Evolutionary conservation across 192 early-diverging fungal genomes (phyloP).

Genomic region (Rhizophagus clarus): DNA sequence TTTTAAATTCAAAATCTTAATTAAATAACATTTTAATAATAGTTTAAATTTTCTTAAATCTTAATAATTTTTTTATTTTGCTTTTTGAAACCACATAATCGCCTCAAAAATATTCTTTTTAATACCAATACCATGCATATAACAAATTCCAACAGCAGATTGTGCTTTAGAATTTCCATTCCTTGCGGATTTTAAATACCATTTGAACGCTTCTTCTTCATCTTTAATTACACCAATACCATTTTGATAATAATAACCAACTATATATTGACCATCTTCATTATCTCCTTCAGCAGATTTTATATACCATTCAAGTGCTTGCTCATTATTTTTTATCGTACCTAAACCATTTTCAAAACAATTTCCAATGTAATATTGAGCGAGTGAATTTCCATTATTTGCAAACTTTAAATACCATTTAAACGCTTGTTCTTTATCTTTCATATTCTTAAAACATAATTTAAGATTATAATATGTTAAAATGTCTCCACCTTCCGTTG

Average conservation of each 20-base stretch:
- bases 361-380: constrained; percentile 81
- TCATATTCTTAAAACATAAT: background rate
- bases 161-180: constrained; percentile 58
- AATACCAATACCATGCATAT: constrained; percentile 60
- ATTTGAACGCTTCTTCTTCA: constrained; percentile 55
- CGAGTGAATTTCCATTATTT: constrained; percentile 69
- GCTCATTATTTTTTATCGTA: constrained; percentile 49
- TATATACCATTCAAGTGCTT: constrained; percentile 43
- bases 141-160: constrained; percentile 59
- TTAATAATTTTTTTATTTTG: background rate
- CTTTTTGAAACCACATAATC: background rate
- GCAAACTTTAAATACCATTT: constrained; percentile 43
- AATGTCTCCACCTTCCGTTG: constrained; percentile 51
- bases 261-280: background rate
- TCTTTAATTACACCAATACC: background rate
- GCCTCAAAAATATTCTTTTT: constrained; percentile 36
- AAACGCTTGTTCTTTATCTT: background rate
- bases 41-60: too few species aligned
- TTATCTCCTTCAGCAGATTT: constrained; percentile 44
- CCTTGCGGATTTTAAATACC: constrained; percentile 56
- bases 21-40: too few species aligned
- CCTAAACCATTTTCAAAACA: constrained; percentile 84
- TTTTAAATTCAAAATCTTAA: too few species aligned
- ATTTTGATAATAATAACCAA: background rate
- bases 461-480: background rate